Conservation (phyloP, 1,284 basidiomycete species). For the Moesziomyces sp. region DNA sequence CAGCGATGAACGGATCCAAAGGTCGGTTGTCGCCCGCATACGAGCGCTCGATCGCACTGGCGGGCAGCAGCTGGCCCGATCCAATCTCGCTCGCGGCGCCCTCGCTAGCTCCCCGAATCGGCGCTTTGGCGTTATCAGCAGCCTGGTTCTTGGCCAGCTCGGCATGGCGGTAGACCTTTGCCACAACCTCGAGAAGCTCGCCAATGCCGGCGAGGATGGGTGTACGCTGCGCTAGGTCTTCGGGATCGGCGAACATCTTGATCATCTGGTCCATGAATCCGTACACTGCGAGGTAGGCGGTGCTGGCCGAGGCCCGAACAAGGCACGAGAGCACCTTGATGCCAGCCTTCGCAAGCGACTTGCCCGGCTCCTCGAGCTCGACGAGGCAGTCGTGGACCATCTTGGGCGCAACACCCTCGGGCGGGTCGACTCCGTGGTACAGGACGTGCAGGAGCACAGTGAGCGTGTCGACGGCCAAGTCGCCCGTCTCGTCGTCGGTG, state of each 20-base stretch:
- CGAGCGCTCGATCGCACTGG: conserved; percentile 23
- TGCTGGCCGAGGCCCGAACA: conserved; percentile 48
- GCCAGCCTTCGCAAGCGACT: conserved; percentile 56
- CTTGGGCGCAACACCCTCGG: conserved; percentile 54
- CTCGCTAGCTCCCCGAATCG: neutral
- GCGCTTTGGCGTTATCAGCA: conserved; percentile 5
- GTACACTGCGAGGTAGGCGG: conserved; percentile 45
- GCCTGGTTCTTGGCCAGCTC: conserved; percentile 12
- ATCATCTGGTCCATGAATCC: conserved; percentile 54
- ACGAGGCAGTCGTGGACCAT: conserved; percentile 58
- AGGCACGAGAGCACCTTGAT: conserved; percentile 50
- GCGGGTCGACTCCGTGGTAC: conserved; percentile 52
- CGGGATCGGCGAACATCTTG: conserved; percentile 79
- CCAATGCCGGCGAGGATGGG: conserved; percentile 72
- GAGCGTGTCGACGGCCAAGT: conserved; percentile 52
- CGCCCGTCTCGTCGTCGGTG: conserved; percentile 61
- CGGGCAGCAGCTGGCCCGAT: conserved; percentile 30
- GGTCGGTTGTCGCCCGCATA: conserved; percentile 55
- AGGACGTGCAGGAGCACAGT: conserved; percentile 55
- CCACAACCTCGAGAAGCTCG: conserved; percentile 52
- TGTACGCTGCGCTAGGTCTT: conserved; percentile 79
- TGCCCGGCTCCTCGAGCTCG: conserved; percentile 58
- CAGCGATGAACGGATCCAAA: conserved; percentile 50
- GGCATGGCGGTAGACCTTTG: conserved; percentile 45
- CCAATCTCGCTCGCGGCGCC: conserved; percentile 10